These are phyloP conservation scores for Arthonia radiata DNA, from an alignment of 495 filamentous ascomycete genomes.

Conservation along the genomic window DNA sequence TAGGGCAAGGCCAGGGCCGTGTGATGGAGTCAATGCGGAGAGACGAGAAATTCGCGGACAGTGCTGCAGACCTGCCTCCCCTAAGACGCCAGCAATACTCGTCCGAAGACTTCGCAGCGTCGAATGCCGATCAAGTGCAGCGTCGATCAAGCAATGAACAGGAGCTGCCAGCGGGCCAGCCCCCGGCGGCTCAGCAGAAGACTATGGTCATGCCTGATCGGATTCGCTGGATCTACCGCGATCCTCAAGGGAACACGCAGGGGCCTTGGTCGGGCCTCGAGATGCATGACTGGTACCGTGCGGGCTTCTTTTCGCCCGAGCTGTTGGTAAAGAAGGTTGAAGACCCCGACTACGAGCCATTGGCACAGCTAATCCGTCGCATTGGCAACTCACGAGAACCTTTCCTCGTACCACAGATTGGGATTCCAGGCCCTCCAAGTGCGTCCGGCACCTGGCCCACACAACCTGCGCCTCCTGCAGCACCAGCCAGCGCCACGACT, in stretches of 20 bases:
- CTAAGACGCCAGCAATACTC: too few species aligned
- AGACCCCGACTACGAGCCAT: constrained; percentile 77
- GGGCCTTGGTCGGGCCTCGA: constrained; percentile 89
- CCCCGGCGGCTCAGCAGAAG: constrained; percentile 47
- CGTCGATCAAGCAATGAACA: too few species aligned
- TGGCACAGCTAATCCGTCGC: constrained; percentile 83
- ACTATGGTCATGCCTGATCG: constrained; percentile 99
- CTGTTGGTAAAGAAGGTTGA: constrained; percentile 83
- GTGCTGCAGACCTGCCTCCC: too few species aligned
- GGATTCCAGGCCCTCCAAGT: constrained; percentile 49
- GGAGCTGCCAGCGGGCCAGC: too few species aligned
- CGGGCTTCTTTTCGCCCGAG: constrained; percentile 86
- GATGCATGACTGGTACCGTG: constrained; percentile 99
- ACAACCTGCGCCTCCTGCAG: constrained; percentile 21
- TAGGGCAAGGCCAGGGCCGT: too few species aligned
- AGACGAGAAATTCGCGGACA: too few species aligned
- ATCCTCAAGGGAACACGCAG: constrained; percentile 75
- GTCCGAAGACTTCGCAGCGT: too few species aligned
- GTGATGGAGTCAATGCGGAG: too few species aligned
- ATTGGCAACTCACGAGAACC: constrained; percentile 96
- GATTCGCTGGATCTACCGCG: constrained; percentile 95
- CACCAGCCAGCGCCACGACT: constrained; percentile 12
- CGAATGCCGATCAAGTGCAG: too few species aligned
- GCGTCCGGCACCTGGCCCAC: constrained; percentile 17
- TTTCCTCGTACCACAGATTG: constrained; percentile 91